These are phyloP conservation scores for Sporisorium sorghi DNA, from an alignment of 1,284 basidiomycete species.

Conservation along the genomic window DNA sequence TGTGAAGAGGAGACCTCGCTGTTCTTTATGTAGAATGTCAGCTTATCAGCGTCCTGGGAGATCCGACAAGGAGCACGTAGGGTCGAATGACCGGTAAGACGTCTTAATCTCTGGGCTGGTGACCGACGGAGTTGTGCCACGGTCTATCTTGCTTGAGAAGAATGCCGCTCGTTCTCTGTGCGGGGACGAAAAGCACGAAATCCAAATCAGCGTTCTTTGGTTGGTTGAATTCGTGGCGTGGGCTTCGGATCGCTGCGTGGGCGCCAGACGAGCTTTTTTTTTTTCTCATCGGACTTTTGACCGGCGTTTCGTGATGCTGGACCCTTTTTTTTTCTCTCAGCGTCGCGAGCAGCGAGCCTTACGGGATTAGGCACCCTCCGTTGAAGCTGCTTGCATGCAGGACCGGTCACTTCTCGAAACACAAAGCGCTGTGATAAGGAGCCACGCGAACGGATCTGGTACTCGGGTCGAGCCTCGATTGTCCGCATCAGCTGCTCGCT, in stretches of 20 bases:
- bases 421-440: constrained; percentile 2
- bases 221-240: too few relatives aligned
- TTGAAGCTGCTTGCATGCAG: neutral
- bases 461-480: neutral
- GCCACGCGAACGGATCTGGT: neutral
- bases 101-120: neutral
- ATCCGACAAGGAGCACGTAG: neutral
- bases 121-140: constrained; percentile 16
- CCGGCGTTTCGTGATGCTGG: constrained; percentile 20
- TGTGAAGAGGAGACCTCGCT: neutral
- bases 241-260: constrained; percentile 19
- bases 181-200: constrained; percentile 1
- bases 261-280: constrained; percentile 11
- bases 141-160: constrained; percentile 7
- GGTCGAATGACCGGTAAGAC: neutral
- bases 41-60: constrained; percentile 3
- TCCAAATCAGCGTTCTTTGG: constrained; percentile 9
- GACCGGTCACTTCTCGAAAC: neutral
- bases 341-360: neutral
- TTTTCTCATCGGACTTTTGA: constrained; percentile 29
- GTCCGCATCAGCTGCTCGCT: neutral
- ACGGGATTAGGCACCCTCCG: constrained; percentile 24
- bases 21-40: constrained; percentile 1
- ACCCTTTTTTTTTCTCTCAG: constrained; percentile 8
- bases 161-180: neutral